phyloP scores from a whole-genome alignment of 108 stramenopile species.

The Cyclostephanos invisitatus region DNA sequence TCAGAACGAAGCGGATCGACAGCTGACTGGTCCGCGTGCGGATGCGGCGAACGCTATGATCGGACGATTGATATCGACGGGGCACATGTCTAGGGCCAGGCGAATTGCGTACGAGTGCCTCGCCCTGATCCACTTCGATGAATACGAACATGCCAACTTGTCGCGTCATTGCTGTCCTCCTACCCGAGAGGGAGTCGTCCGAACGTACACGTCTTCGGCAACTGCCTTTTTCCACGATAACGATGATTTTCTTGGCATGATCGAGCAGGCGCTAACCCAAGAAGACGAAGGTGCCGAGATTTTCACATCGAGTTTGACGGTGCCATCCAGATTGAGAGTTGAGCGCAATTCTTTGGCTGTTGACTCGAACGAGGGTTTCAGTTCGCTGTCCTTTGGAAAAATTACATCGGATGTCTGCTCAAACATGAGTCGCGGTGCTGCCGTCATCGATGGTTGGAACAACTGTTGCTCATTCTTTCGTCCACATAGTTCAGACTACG shows the following conservation, averaged over 20 bases:
- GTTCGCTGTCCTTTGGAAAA: slow-evolving; percentile 2
- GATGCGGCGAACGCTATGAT: no score
- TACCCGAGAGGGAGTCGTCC: no score
- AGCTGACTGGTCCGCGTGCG: no score
- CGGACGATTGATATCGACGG: no score
- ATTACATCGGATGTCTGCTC: background rate
- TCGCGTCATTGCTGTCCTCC: no score
- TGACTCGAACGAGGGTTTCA: background rate
- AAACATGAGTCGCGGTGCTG: slow-evolving; percentile 14
- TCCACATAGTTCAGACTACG: background rate
- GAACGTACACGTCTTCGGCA: no score
- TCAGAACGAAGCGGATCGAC: background rate
- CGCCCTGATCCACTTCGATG: no score
- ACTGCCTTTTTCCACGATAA: background rate
- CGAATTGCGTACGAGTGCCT: no score
- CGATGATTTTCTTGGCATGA: slow-evolving; percentile 5
- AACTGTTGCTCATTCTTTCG: slow-evolving; percentile 35
- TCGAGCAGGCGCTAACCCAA: background rate
- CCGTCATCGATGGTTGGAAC: slow-evolving; percentile 25
- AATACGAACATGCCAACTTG: no score
- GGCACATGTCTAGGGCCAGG: no score
- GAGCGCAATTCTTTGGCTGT: background rate
- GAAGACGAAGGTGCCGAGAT: background rate
- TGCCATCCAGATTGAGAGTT: background rate
- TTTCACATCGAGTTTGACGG: background rate